These are phyloP conservation scores for Uncinocarpus reesii DNA, from an alignment of 2,329 filamentous ascomycete genomes.

Conservation along the genomic window DNA sequence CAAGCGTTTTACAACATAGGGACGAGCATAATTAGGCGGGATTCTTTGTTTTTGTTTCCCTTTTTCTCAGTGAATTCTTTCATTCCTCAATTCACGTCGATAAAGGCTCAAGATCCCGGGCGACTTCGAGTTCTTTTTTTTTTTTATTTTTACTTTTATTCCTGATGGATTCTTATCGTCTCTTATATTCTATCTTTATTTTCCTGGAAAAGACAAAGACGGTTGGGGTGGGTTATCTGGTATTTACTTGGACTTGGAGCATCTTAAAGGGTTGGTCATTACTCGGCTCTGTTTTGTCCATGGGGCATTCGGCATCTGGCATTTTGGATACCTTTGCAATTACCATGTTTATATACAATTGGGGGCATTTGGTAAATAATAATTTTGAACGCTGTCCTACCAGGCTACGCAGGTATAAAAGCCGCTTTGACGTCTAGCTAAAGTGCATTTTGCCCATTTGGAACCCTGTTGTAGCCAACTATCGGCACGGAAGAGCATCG, in stretches of 20 bases:
- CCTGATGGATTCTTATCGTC: background rate
- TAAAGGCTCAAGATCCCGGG: background rate
- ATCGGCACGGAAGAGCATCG: too few species aligned
- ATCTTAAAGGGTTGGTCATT: constrained; percentile 8
- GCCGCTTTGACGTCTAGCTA: too few species aligned
- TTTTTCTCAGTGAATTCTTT: background rate
- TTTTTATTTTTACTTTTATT: background rate
- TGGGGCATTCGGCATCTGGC: constrained; percentile 4
- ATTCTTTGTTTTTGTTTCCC: background rate
- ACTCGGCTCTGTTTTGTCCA: too few species aligned
- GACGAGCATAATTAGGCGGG: background rate
- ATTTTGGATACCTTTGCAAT: constrained; percentile 11
- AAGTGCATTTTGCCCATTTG: too few species aligned
- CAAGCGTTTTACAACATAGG: background rate
- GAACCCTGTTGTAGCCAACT: too few species aligned
- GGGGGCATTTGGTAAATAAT: constrained; percentile 7
- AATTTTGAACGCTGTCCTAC: too few species aligned
- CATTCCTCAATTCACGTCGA: background rate
- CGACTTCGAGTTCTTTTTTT: background rate
- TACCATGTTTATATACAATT: background rate
- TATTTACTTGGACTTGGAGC: constrained; percentile 2
- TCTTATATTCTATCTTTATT: background rate
- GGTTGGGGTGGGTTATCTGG: background rate
- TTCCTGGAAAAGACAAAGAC: background rate
- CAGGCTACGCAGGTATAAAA: too few species aligned